Percentiles rank a stretch among this genome's conserved stretches.
These are phyloP conservation scores for Leishmania gerbilli DNA, from an alignment of 208 protist species.

Conservation along the genomic window DNA sequence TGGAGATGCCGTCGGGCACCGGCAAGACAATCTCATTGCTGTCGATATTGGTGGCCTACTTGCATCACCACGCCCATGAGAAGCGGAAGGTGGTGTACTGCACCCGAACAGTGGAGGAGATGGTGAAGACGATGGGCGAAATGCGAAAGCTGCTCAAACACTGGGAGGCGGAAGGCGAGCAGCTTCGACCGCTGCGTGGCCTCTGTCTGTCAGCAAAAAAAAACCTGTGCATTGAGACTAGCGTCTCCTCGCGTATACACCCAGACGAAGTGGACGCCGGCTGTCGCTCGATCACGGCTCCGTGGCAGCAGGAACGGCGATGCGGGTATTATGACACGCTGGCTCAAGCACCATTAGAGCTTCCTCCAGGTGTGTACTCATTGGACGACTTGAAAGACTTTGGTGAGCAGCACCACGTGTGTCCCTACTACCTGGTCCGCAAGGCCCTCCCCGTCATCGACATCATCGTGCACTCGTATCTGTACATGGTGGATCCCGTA, in stretches of 20 bases:
- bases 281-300: conserved; percentile 94
- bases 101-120: conserved; percentile 99
- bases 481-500: conserved; percentile 99
- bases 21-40: conserved; percentile 99
- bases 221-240: conserved; percentile 97
- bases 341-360: conserved; percentile 50
- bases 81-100: conserved; percentile 99
- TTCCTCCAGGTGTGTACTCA: conserved; percentile 96
- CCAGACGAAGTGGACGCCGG: conserved; percentile 93
- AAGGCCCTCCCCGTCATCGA: conserved; percentile 92
- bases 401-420: conserved; percentile 90
- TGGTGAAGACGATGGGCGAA: conserved; percentile 97
- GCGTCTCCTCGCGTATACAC: conserved; percentile 58
- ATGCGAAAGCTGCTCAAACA: conserved; percentile 87
- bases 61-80: conserved; percentile 91
- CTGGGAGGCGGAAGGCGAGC: conserved; percentile 62
- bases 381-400: conserved; percentile 95
- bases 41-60: conserved; percentile 95
- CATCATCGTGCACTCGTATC: conserved; percentile 99
- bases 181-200: conserved; percentile 64
- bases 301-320: conserved; percentile 82
- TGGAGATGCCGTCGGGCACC: conserved; percentile 99
- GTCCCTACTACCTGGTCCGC: conserved; percentile 96
- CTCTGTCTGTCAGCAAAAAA: conserved; percentile 91
- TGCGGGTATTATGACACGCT: conserved; percentile 87